phyloP scores from a whole-genome alignment of 768 basidiomycete species.

The Collybiopsis confluens region DNA sequence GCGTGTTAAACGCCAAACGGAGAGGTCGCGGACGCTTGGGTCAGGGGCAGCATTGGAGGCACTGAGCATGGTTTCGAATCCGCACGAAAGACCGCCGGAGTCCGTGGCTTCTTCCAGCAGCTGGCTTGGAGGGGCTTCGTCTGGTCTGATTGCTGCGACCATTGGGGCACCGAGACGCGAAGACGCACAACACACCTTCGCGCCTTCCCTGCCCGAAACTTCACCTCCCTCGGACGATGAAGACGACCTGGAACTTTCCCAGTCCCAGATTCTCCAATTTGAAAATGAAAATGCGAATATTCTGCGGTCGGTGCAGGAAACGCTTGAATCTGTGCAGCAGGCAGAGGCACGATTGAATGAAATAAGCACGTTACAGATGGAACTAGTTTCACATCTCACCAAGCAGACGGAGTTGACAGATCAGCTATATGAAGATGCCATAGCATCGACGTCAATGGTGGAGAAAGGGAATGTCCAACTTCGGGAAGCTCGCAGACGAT shows the following conservation, averaged over 20 bases:
- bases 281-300: constrained; percentile 89
- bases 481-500: constrained; percentile 81
- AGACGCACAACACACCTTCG: constrained; percentile 18
- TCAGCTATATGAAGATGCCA: constrained; percentile 91
- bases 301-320: constrained; percentile 78
- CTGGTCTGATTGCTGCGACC: constrained; percentile 56
- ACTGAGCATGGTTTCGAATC: constrained; percentile 36
- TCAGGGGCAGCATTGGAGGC: constrained; percentile 70
- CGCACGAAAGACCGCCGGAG: constrained; percentile 15
- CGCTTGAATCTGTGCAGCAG: constrained; percentile 83
- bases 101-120: constrained; percentile 30
- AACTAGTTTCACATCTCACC: constrained; percentile 83
- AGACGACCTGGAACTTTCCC: constrained; percentile 77
- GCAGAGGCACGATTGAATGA: constrained; percentile 91
- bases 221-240: constrained; percentile 54
- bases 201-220: constrained; percentile 19
- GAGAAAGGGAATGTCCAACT: constrained; percentile 90
- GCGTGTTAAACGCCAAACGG: constrained; percentile 81
- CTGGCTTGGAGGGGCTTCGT: constrained; percentile 60
- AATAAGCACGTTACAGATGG: constrained; percentile 89
- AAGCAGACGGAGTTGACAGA: constrained; percentile 91
- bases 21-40: constrained; percentile 79
- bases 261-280: constrained; percentile 88
- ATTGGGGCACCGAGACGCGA: constrained; percentile 43
- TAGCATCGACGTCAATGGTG: constrained; percentile 79